These are phyloP conservation scores for Lipomyces japonicus DNA, from an alignment of 805 yeast species.

Conservation along the genomic window DNA sequence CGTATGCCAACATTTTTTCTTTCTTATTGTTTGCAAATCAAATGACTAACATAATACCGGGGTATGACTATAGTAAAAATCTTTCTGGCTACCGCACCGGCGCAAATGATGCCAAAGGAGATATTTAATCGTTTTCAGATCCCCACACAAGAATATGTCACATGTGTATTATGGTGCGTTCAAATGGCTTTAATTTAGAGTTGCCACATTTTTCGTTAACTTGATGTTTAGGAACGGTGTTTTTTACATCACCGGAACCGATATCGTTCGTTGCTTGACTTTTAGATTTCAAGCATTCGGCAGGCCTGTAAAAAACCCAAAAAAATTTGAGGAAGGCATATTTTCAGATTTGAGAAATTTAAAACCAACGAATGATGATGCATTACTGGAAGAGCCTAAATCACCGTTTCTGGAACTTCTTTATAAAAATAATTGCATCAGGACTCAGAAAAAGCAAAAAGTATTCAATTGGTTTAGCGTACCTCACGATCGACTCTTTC, in stretches of 20 bases:
- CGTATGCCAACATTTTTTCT: conserved; percentile 6
- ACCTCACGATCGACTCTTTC: conserved; percentile 85
- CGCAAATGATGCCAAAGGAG: conserved; percentile 86
- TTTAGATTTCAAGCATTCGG: conserved; percentile 90
- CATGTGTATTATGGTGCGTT: conserved; percentile 78
- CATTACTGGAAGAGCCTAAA: conserved; percentile 80
- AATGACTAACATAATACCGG: not conserved
- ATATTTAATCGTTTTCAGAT: conserved; percentile 79
- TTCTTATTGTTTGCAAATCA: not conserved
- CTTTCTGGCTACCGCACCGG: conserved; percentile 90
- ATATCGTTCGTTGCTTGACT: conserved; percentile 86
- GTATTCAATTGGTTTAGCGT: conserved; percentile 97
- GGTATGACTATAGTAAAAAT: conserved; percentile 57
- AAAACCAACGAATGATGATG: conserved; percentile 70
- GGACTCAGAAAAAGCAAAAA: conserved; percentile 95
- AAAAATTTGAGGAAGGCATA: conserved; percentile 95
- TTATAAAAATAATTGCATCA: conserved; percentile 77
- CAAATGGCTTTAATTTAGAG: not conserved
- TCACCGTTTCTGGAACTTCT: conserved; percentile 79
- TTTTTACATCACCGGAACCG: conserved; percentile 91
- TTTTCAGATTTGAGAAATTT: conserved; percentile 85
- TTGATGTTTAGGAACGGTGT: conserved; percentile 51
- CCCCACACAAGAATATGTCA: conserved; percentile 85
- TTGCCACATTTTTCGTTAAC: not conserved
- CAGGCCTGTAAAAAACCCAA: conserved; percentile 73